Conservation (phyloP, 1,284 basidiomycete species). For the Athelia psychrophila region DNA sequence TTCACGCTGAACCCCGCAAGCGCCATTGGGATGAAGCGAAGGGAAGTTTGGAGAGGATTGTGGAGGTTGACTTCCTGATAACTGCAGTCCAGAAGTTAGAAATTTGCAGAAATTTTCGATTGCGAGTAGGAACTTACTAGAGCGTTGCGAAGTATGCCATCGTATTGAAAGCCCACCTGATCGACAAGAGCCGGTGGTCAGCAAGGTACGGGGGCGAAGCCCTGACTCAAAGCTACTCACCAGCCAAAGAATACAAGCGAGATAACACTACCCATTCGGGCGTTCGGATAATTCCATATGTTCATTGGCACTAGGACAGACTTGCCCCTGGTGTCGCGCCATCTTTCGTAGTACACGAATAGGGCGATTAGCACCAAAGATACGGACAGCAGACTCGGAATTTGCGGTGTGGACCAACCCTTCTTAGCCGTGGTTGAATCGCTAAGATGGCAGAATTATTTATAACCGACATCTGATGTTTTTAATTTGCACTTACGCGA, state of each 20-base stretch:
- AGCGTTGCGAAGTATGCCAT: conserved; percentile 28
- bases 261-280: conserved; percentile 28
- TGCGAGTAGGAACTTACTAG: conserved; percentile 14
- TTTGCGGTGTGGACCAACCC: conserved; percentile 32
- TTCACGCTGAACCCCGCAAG: conserved; percentile 25
- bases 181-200: too few relatives aligned
- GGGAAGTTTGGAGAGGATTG: conserved; percentile 26
- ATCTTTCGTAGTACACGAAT: conserved; percentile 30
- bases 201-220: not conserved
- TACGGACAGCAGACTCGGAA: conserved; percentile 24
- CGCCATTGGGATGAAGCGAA: conserved; percentile 28
- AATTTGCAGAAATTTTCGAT: not conserved
- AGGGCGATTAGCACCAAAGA: conserved; percentile 24
- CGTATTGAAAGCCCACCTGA: conserved; percentile 24
- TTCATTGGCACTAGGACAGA: conserved; percentile 32
- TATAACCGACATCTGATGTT: not conserved
- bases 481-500: conserved; percentile 24
- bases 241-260: conserved; percentile 30
- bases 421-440: conserved; percentile 26
- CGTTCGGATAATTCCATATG: conserved; percentile 29
- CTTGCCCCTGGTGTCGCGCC: conserved; percentile 22
- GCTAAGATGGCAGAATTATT: conserved; percentile 12
- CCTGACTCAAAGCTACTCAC: conserved; percentile 15
- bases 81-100: conserved; percentile 15
- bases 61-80: conserved; percentile 31